Percentiles rank a stretch among this genome's conserved stretches.
phyloP scores from a whole-genome alignment of 2,329 filamentous ascomycete species.

The Xylaria multiplex region DNA sequence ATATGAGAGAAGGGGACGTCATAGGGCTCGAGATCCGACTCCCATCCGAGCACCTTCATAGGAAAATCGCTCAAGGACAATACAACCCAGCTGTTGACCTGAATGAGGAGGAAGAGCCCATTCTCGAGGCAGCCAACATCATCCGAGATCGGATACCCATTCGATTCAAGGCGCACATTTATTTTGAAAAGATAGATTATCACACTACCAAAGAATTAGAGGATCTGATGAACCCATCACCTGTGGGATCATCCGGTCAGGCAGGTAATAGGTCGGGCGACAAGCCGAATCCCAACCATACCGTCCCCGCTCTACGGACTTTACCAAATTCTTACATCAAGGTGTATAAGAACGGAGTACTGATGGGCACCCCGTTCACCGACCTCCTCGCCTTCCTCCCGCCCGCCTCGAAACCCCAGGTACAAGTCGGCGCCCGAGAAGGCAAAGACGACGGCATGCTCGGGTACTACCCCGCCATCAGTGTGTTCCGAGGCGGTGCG shows the following conservation, averaged over 20 bases:
- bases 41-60: slow-evolving; percentile 84
- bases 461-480: slow-evolving; percentile 94
- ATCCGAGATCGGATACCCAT: slow-evolving; percentile 96
- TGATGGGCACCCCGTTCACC: slow-evolving; percentile 87
- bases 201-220: slow-evolving; percentile 89
- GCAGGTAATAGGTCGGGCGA: slow-evolving; percentile 55
- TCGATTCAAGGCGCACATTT: slow-evolving; percentile 90
- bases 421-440: slow-evolving; percentile 79
- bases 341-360: slow-evolving; percentile 90
- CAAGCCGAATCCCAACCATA: slow-evolving; percentile 76
- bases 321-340: slow-evolving; percentile 87
- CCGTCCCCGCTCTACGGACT: slow-evolving; percentile 79
- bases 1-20: slow-evolving; percentile 89
- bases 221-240: slow-evolving; percentile 78
- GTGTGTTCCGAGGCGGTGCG: slow-evolving; percentile 89
- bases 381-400: slow-evolving; percentile 91
- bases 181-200: slow-evolving; percentile 93
- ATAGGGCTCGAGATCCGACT: slow-evolving; percentile 90
- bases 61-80: slow-evolving; percentile 85
- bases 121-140: slow-evolving; percentile 76
- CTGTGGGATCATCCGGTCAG: slow-evolving; percentile 56
- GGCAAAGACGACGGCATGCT: slow-evolving; percentile 94
- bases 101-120: slow-evolving; percentile 64
- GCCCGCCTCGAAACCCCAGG: slow-evolving; percentile 80
- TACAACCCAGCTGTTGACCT: slow-evolving; percentile 88